Evolutionary conservation across 306 rosid species (phyloP), one percentile per base, ranked within the genome.

Genomic region (Fragaria ananassa): DNA sequence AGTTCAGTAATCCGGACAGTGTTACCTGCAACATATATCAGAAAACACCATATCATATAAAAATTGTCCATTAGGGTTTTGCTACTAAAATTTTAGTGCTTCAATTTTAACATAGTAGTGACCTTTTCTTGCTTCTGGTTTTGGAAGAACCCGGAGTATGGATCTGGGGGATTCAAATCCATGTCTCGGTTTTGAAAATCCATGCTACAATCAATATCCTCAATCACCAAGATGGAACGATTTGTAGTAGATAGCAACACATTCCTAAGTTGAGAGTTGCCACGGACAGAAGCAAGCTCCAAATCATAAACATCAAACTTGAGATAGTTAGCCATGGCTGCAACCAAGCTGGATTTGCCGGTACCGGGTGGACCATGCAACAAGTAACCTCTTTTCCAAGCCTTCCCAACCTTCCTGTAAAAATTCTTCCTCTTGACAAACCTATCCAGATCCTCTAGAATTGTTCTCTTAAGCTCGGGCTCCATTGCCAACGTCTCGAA

Each of bases 311-410:
- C 62, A 51, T 83, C 85, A 11, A 86, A 86, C 79, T 83, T 86
- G 42, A 74, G 74, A 62, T 77, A 63, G 57, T 85, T 82, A 45
- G 89, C 85, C 89, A 85, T 85, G 49, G 89, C 89, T 0, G 86
- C 89, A 17, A 83, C 31, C 74, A 86, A 66, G 69, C 83, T 86
- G 1, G 85, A 86, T 62, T 82, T 83, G 0, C 85, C 81, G 0
- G 86, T 82, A 19, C 89, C 85, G 15, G 89, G 85, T 1, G 85
- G 86, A 57, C 89, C 84, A 42, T 80, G 74, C 57, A 82, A 39
- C 65, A 85, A 74, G 39, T 85, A 85, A 15, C 88, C 88, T 63
- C 88, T 72, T 56, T 85, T 85, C 89, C 89, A 85, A 17, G 89
- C 83, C 81, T 77, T 82, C 6, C 89, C 89, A 4, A 86, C 85